phyloP scores from a whole-genome alignment of 345 rosid genomes.

The Laguncularia racemosa region DNA sequence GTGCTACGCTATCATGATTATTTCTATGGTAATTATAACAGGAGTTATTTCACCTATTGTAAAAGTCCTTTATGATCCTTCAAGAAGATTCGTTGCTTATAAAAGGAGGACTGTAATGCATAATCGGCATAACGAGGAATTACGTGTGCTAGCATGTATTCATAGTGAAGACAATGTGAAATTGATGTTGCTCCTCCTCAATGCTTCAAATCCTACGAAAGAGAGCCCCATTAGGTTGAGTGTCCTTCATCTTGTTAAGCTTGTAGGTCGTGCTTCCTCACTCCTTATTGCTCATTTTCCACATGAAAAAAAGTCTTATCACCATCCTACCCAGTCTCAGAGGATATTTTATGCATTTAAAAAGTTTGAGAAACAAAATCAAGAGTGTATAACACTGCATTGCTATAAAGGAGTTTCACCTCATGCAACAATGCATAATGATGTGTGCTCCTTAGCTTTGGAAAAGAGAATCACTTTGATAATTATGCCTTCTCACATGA shows the following conservation, averaged over 20 bases:
- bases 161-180: slow-evolving; percentile 22
- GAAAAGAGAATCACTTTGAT: slow-evolving; percentile 40
- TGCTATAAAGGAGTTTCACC: slow-evolving; percentile 43
- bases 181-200: slow-evolving; percentile 14
- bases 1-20: slow-evolving; percentile 20
- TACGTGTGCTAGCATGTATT: slow-evolving; percentile 42
- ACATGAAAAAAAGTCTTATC: slow-evolving; percentile 2
- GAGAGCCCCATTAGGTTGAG: slow-evolving; percentile 16
- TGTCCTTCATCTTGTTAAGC: slow-evolving; percentile 27
- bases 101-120: slow-evolving; percentile 44
- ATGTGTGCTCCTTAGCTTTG: slow-evolving; percentile 43
- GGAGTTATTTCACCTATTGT: slow-evolving; percentile 34
- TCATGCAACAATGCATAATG: slow-evolving; percentile 36
- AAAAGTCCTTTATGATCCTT: slow-evolving; percentile 46
- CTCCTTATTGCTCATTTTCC: slow-evolving; percentile 14
- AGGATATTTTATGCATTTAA: slow-evolving; percentile 32
- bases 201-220: slow-evolving; percentile 19
- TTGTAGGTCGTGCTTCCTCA: slow-evolving; percentile 30
- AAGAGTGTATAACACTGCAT: slow-evolving; percentile 26
- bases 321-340: slow-evolving; percentile 3
- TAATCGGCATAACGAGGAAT: slow-evolving; percentile 21
- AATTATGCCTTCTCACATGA: slow-evolving; percentile 43
- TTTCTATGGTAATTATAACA: slow-evolving; percentile 27
- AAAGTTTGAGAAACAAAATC: slow-evolving; percentile 27
- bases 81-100: slow-evolving; percentile 41